Evolutionary conservation across 345 rosid genomes (phyloP).

Genomic region (Aethionema arabicum): DNA sequence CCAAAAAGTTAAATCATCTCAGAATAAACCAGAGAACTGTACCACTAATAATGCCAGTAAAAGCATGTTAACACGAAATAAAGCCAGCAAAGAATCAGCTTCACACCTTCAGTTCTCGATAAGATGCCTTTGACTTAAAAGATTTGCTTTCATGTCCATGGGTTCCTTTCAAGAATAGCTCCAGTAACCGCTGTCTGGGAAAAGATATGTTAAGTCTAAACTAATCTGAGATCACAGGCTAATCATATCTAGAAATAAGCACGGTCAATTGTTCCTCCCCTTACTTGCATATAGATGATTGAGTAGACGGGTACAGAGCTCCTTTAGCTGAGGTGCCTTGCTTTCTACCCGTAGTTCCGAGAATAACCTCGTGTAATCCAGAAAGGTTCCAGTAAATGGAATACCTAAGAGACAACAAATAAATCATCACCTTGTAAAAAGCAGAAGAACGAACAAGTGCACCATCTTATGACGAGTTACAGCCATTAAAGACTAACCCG

Average conservation of each 20-base stretch:
- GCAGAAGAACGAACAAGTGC: slow-evolving; percentile 12
- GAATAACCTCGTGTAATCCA: slow-evolving; percentile 86
- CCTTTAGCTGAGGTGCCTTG: slow-evolving; percentile 94
- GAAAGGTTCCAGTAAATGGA: slow-evolving; percentile 86
- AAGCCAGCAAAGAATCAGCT: slow-evolving; percentile 27
- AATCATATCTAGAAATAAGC: slow-evolving; percentile 3
- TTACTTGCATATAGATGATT: slow-evolving; percentile 89
- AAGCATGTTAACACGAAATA: slow-evolving; percentile 20
- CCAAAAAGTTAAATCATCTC: not conserved
- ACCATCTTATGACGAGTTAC: slow-evolving; percentile 20
- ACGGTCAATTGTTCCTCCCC: slow-evolving; percentile 22
- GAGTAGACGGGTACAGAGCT: slow-evolving; percentile 70
- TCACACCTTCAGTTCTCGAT: slow-evolving; percentile 80
- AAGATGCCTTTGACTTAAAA: slow-evolving; percentile 39
- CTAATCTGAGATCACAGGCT: slow-evolving; percentile 1
- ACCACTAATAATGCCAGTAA: slow-evolving; percentile 5
- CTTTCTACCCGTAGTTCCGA: slow-evolving; percentile 92
- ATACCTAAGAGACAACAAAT: slow-evolving; percentile 50
- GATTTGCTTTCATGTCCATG: slow-evolving; percentile 32
- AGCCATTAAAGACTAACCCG: slow-evolving; percentile 52
- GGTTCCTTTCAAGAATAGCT: slow-evolving; percentile 46
- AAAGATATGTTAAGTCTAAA: slow-evolving; percentile 1
- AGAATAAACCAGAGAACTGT: slow-evolving; percentile 13
- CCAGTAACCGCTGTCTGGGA: slow-evolving; percentile 58
- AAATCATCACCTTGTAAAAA: slow-evolving; percentile 6